These are phyloP conservation scores for Vaccinium vitisidaea DNA, from an alignment of 148 eudicot species.

Conservation along the genomic window DNA sequence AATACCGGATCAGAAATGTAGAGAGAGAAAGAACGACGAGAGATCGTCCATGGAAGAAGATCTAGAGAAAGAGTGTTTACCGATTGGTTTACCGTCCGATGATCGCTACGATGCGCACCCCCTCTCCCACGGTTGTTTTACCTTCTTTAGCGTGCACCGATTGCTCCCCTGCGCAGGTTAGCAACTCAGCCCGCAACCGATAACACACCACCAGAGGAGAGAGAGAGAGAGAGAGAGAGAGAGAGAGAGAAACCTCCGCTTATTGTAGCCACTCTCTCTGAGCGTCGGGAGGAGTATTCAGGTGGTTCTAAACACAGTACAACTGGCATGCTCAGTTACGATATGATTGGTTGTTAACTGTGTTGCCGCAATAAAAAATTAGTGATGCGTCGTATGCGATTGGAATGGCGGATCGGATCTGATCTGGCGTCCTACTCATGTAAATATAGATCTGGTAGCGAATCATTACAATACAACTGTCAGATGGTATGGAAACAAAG, in stretches of 20 bases:
- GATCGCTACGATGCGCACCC: constrained; percentile 21
- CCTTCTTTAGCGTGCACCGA: constrained; percentile 3
- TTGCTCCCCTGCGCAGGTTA: constrained; percentile 9
- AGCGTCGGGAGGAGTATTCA: neutral
- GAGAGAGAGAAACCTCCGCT: neutral
- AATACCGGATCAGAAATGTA: constrained; percentile 14
- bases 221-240: constrained; percentile 6
- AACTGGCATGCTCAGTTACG: neutral
- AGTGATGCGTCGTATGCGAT: neutral
- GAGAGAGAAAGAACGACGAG: constrained; percentile 14
- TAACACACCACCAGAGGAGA: neutral
- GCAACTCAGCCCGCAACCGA: neutral
- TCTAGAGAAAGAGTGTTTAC: constrained; percentile 13
- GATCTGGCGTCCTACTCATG: constrained; percentile 11
- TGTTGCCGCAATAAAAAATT: neutral
- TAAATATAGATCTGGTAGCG: neutral
- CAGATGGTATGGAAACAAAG: neutral
- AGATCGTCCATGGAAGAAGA: constrained; percentile 13
- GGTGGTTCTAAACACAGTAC: neutral
- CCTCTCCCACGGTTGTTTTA: neutral
- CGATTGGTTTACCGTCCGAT: constrained; percentile 13
- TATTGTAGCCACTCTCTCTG: neutral
- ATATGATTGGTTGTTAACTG: neutral
- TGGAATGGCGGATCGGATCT: neutral
- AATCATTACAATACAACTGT: neutral